Conservation (phyloP, 352 stramenopile genomes). For the Pythium coloratum region DNA sequence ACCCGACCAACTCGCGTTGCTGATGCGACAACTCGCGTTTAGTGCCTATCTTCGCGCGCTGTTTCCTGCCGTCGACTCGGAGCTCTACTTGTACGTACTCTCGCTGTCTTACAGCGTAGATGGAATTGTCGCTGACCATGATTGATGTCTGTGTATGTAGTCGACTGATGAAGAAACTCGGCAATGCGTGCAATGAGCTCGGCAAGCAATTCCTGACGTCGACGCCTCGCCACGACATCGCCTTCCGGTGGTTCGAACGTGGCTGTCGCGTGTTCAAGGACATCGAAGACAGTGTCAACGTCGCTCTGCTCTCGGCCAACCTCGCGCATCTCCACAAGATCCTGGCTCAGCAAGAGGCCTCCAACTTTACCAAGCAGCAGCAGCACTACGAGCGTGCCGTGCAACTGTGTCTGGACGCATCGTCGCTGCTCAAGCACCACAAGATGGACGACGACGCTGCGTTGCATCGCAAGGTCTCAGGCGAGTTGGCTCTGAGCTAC, state of each 20-base stretch:
- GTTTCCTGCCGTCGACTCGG: conserved; percentile 60
- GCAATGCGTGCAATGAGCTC: conserved; percentile 84
- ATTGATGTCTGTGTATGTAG: conserved; percentile 30
- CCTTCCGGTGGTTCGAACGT: conserved; percentile 79
- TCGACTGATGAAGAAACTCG: conserved; percentile 84
- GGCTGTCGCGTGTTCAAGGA: conserved; percentile 78
- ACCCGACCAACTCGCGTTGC: not conserved
- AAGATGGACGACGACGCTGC: conserved; percentile 53
- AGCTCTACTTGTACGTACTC: conserved; percentile 80
- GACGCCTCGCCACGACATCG: conserved; percentile 46
- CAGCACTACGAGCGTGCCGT: conserved; percentile 63
- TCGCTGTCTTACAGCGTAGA: not conserved
- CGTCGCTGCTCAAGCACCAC: conserved; percentile 67
- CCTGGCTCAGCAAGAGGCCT: conserved; percentile 56
- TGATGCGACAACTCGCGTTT: conserved; percentile 47
- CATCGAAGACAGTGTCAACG: conserved; percentile 84
- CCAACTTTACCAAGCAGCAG: conserved; percentile 32
- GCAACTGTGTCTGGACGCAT: conserved; percentile 60
- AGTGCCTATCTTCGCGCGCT: conserved; percentile 65
- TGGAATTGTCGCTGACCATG: not conserved
- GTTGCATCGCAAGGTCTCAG: conserved; percentile 69
- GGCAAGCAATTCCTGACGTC: conserved; percentile 66
- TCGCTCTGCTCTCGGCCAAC: conserved; percentile 78
- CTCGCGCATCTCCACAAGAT: conserved; percentile 86
- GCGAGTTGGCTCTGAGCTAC: conserved; percentile 81